Evolutionary conservation across 768 basidiomycete genomes (phyloP), one percentile per base, ranked within the genome.

Genomic region (Pleurotus ostreatus): DNA sequence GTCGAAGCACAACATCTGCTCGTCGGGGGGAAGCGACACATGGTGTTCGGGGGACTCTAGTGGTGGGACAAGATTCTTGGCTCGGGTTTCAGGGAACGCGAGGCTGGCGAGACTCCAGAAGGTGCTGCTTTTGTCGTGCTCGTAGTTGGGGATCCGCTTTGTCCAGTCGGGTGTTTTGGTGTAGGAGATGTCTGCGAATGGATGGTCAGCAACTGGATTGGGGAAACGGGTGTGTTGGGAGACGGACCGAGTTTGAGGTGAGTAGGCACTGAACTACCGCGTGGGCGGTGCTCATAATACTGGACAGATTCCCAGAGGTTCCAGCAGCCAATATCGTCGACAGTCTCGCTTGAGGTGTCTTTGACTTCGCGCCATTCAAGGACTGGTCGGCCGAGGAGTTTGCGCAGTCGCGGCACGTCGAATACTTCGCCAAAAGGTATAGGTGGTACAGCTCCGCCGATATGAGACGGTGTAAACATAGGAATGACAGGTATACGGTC

Each of bases 331-430:
- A 82, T 58, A n/a, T 78, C 76, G 37, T 82, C 79, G 7, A 74
- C 16, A 20, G 65, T 61, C 5, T 68, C 58, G 53, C 75, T 78
- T 37, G 66, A 69, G 12, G 65, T 63, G 55, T 79, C 70, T 64
- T 87, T 87, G 46, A 88, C 76, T 57, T 86, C 77, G 44, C 78
- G 72, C 85, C 85, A 88, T 67, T 88, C 84, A 4, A 86, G 63
- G 11, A 88, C 63, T 0, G 84, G 79, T 40, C 62, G 69, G 16
- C 73, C 70, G 20, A 85, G 63, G 11, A 65, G 63, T 49, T 72
- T 65, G 26, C 76, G 70, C 4, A 86, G 73, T 8, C 80, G 74
- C 1, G 78, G 75, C 45, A 86, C 67, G 61, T 88, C 83, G 60
- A 86, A 86, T 1, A 86, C 78, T 25, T 82, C 76, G 18, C 83